Evolutionary conservation across 805 yeast genomes (phyloP).

Genomic region (Isabelozyma heimii): DNA sequence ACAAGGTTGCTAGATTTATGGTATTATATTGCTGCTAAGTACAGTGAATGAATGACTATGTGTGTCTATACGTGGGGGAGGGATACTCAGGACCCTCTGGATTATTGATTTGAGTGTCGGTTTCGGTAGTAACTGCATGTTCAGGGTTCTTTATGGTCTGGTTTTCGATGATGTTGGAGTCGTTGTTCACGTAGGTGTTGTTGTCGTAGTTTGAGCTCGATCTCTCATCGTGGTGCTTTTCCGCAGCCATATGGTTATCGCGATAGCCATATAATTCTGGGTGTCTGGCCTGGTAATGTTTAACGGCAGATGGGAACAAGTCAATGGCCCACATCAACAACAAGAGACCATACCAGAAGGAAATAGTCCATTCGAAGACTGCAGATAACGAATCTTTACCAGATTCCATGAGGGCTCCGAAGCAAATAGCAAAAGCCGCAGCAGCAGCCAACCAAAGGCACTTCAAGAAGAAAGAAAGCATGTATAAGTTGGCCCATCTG

Average conservation of each 20-base stretch:
- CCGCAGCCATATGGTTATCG: constrained; percentile 13
- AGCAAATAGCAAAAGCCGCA: constrained; percentile 63
- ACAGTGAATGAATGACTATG: too few species aligned
- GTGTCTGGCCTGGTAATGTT: constrained; percentile 26
- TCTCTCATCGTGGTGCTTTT: constrained; percentile 1
- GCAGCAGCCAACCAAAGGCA: constrained; percentile 66
- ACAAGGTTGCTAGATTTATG: too few species aligned
- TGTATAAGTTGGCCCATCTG: constrained; percentile 38
- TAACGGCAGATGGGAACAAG: constrained; percentile 58
- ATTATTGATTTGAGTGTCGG: not conserved
- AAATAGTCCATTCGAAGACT: constrained; percentile 78
- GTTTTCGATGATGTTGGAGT: not conserved
- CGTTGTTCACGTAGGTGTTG: not conserved
- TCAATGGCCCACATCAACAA: constrained; percentile 66
- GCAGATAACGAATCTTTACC: constrained; percentile 51
- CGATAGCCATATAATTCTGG: constrained; percentile 19
- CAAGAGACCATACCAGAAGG: constrained; percentile 80
- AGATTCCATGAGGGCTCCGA: constrained; percentile 44
- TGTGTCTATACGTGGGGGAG: not conserved
- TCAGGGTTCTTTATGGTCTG: not conserved
- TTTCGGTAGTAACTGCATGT: not conserved
- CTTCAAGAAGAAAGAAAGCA: constrained; percentile 53
- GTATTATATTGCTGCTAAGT: too few species aligned
- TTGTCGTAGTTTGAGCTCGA: not conserved
- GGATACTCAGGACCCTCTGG: not conserved